phyloP scores from a whole-genome alignment of 2,329 filamentous ascomycete species.

The Emmonsiellopsis sp. region DNA sequence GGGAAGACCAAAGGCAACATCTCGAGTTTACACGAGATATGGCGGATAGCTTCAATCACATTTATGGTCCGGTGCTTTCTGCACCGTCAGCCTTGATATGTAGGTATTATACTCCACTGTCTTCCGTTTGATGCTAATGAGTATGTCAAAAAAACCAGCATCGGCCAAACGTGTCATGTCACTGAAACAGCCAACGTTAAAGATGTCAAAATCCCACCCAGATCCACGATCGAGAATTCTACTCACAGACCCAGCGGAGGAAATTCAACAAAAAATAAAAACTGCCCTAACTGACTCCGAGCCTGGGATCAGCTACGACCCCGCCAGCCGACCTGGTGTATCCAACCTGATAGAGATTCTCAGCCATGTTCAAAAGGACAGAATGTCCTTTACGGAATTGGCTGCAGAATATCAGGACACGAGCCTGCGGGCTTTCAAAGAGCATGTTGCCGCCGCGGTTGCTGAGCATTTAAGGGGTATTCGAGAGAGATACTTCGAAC shows the following conservation, averaged over 20 bases:
- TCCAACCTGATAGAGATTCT: slow-evolving; percentile 78
- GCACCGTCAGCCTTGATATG: slow-evolving; percentile 63
- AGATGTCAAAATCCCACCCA: slow-evolving; percentile 89
- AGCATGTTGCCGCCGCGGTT: slow-evolving; percentile 45
- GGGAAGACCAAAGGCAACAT: slow-evolving; percentile 91
- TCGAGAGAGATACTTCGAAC: slow-evolving; percentile 20
- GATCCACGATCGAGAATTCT: slow-evolving; percentile 68
- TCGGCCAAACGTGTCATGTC: slow-evolving; percentile 84
- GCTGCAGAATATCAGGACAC: slow-evolving; percentile 35
- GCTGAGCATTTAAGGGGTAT: slow-evolving; percentile 21
- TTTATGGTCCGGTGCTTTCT: slow-evolving; percentile 55
- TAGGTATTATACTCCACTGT: slow-evolving; percentile 27
- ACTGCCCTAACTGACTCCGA: slow-evolving; percentile 67
- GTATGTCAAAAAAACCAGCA: slow-evolving; percentile 36
- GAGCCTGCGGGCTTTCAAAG: slow-evolving; percentile 54
- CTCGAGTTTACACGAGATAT: slow-evolving; percentile 85
- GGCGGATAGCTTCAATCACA: slow-evolving; percentile 76
- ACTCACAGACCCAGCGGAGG: slow-evolving; percentile 59
- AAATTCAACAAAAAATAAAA: slow-evolving; percentile 61
- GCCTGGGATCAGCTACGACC: slow-evolving; percentile 62
- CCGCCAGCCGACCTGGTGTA: slow-evolving; percentile 61
- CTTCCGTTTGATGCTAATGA: background rate
- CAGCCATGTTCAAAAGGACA: slow-evolving; percentile 51
- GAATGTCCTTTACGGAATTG: slow-evolving; percentile 35
- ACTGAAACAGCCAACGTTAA: slow-evolving; percentile 62